Evolutionary conservation across 148 eudicot genomes (phyloP), one percentile per base, ranked within the genome.

Genomic region (Rhododendron ferrugineum): DNA sequence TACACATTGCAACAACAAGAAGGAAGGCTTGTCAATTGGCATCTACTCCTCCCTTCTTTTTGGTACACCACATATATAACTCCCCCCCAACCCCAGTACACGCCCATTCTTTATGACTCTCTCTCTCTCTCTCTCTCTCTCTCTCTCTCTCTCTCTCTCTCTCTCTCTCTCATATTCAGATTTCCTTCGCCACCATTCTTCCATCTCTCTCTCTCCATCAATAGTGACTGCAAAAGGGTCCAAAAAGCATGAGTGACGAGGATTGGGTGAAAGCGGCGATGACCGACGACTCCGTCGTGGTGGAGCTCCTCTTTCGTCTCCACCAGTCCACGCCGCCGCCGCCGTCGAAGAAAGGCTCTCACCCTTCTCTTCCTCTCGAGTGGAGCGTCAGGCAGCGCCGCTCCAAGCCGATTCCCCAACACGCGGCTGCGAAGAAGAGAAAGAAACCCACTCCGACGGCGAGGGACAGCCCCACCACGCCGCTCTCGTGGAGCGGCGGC

Each of bases 401-500:
- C 28, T 85, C 91, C 64, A 86, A 16, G 37, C 77, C 85, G 32
- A 83, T 54, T 64, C 22, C 74, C 42, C 80, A 74, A 40, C 18
- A 30, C 22, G 40, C 20, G 75, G 1, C 64, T 5, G n/a, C 34
- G 26, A 28, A 68, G 20, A 16, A 68, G 13, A 64, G 44, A 8
- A 81, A 81, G 78, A 82, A 82, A 42, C 83, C 64, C 1, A 1
- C 64, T 10, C 26, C n/a, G 26, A 42, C 88, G 6, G 68, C 86
- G 32, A 81, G 93, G 36, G 90, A 85, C 52, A 90, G 92, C 82
- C 93, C 93, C 52, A 86, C 90, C 73, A 91, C 93, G 28, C 93
- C 93, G n/a, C 89, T 91, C 34, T 91, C 92, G 20, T 90, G 92
- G 92, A 88, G 85, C 82, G 87, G 89, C 72, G 88, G 87, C 50